Evolutionary conservation across 2,329 filamentous ascomycete species (phyloP).

Genomic region (Davidsoniella virescens): DNA sequence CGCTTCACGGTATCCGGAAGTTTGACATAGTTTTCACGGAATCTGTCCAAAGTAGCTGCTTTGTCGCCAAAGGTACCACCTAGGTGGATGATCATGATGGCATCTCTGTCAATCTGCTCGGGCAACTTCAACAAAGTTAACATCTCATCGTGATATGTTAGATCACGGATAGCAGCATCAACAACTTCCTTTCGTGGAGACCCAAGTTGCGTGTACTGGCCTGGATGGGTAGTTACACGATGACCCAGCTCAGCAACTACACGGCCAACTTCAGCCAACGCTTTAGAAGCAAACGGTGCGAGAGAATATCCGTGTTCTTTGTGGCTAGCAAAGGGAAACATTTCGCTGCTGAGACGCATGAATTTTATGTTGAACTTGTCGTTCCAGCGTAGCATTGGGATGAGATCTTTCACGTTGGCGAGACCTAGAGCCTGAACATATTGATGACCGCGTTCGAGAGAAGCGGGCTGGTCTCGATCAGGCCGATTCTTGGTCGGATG

Average conservation of each 20-base stretch:
- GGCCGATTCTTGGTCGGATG: slow-evolving; percentile 77
- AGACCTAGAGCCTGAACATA: slow-evolving; percentile 67
- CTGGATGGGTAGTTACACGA: slow-evolving; percentile 76
- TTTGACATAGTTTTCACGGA: slow-evolving; percentile 54
- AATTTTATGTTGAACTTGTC: slow-evolving; percentile 84
- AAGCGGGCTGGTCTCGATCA: slow-evolving; percentile 53
- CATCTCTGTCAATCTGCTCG: slow-evolving; percentile 63
- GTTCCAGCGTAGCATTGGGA: slow-evolving; percentile 84
- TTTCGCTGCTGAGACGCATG: slow-evolving; percentile 81
- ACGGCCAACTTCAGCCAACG: slow-evolving; percentile 57
- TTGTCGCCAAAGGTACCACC: slow-evolving; percentile 86
- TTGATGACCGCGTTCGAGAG: slow-evolving; percentile 47
- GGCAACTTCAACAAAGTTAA: slow-evolving; percentile 61
- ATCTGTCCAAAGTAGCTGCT: slow-evolving; percentile 57
- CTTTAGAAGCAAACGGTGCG: slow-evolving; percentile 65
- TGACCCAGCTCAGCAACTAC: slow-evolving; percentile 68
- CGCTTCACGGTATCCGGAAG: slow-evolving; percentile 57
- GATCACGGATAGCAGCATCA: slow-evolving; percentile 57
- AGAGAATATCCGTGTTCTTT: slow-evolving; percentile 73
- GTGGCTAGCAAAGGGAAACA: slow-evolving; percentile 94
- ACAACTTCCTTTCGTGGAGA: slow-evolving; percentile 68
- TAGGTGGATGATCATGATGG: slow-evolving; percentile 90
- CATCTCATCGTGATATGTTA: slow-evolving; percentile 80
- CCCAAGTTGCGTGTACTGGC: slow-evolving; percentile 82
- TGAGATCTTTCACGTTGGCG: slow-evolving; percentile 66